Percentiles rank a stretch among this genome's conserved stretches.
phyloP scores from a whole-genome alignment of 805 yeast genomes.

The Torulaspora maleeae region DNA sequence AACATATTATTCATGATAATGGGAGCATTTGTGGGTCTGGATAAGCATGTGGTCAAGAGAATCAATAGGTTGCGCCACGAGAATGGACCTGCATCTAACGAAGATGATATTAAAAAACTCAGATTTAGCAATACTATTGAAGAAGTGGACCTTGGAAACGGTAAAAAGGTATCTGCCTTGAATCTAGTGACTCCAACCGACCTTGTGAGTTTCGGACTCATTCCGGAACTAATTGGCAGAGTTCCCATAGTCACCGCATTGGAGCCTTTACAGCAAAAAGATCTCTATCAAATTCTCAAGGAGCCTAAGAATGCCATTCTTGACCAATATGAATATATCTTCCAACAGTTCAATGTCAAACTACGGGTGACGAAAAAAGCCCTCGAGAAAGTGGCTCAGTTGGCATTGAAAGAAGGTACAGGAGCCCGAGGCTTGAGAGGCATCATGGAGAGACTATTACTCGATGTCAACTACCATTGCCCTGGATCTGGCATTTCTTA shows the following conservation, averaged over 20 bases:
- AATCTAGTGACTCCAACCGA: conserved; percentile 48
- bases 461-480: conserved; percentile 53
- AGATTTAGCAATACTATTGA: conserved; percentile 32
- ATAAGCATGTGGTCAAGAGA: conserved; percentile 43
- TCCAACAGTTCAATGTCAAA: conserved; percentile 48
- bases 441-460: conserved; percentile 47
- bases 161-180: conserved; percentile 40
- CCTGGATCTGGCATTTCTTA: conserved; percentile 53
- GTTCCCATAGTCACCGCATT: conserved; percentile 52
- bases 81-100: conserved; percentile 5
- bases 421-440: conserved; percentile 60
- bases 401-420: conserved; percentile 50
- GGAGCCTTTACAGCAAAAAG: conserved; percentile 42
- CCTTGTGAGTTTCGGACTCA: conserved; percentile 48
- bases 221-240: conserved; percentile 58
- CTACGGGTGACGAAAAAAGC: conserved; percentile 48
- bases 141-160: conserved; percentile 37
- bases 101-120: conserved; percentile 11
- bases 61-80: conserved; percentile 24
- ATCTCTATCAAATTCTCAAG: conserved; percentile 46
- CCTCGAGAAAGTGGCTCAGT: conserved; percentile 42
- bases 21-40: conserved; percentile 62
- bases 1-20: conserved; percentile 52
- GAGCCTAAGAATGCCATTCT: conserved; percentile 55
- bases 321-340: conserved; percentile 50